Evolutionary conservation across 495 filamentous ascomycete genomes (phyloP).

Genomic region (Mytilinidion resinicola): DNA sequence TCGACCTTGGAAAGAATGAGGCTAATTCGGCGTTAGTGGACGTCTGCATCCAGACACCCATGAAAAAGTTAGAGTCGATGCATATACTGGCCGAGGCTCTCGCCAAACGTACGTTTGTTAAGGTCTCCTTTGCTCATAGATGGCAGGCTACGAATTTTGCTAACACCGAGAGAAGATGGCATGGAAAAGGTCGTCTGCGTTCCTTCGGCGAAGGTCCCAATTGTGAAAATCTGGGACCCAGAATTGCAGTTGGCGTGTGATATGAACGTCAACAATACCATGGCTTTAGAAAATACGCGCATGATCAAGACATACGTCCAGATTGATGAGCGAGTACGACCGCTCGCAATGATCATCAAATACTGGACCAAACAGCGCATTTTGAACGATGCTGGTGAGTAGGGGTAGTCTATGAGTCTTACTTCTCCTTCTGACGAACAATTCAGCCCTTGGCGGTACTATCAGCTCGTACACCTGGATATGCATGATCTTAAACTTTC

Average conservation of each 20-base stretch:
- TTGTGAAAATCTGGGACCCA: slow-evolving; percentile 98
- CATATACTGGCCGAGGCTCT: slow-evolving; percentile 82
- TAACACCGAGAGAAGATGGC: slow-evolving; percentile 57
- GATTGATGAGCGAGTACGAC: slow-evolving; percentile 84
- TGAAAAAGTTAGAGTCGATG: slow-evolving; percentile 76
- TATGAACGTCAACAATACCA: slow-evolving; percentile 97
- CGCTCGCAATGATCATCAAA: slow-evolving; percentile 91
- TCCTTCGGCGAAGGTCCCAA: slow-evolving; percentile 89
- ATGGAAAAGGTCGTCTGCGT: slow-evolving; percentile 96
- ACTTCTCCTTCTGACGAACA: not conserved
- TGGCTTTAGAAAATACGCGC: slow-evolving; percentile 90
- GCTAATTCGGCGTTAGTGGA: slow-evolving; percentile 56
- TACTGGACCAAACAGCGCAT: slow-evolving; percentile 91
- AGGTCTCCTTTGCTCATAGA: not conserved
- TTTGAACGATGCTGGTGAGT: slow-evolving; percentile 89
- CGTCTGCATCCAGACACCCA: slow-evolving; percentile 89
- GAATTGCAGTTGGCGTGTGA: slow-evolving; percentile 87
- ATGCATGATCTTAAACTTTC: slow-evolving; percentile 94
- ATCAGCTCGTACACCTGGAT: slow-evolving; percentile 99
- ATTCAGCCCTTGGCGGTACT: slow-evolving; percentile 77
- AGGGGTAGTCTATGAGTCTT: not conserved
- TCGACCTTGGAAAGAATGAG: slow-evolving; percentile 2
- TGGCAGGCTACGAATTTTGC: slow-evolving; percentile 15
- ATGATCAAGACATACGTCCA: slow-evolving; percentile 98
- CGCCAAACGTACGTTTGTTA: slow-evolving; percentile 61